Conservation (phyloP, 345 rosid species). For the Arabis alpina region DNA sequence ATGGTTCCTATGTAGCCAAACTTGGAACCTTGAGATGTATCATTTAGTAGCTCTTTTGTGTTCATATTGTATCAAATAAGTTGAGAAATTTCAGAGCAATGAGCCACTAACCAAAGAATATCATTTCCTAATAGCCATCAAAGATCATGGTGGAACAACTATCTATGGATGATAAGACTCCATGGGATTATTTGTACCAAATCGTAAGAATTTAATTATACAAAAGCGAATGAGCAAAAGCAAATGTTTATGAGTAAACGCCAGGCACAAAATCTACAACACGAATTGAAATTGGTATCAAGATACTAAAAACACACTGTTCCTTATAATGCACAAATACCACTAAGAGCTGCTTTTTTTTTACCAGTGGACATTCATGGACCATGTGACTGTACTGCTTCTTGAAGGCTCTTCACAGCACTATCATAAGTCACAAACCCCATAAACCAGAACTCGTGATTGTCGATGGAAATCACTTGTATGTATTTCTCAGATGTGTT, state of each 20-base stretch:
- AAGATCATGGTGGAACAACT: constrained; percentile 10
- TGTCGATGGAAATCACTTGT: constrained; percentile 77
- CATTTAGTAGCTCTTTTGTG: background rate
- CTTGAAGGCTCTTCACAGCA: constrained; percentile 77
- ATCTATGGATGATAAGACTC: background rate
- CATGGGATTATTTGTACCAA: background rate
- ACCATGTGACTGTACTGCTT: constrained; percentile 47
- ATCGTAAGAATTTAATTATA: background rate
- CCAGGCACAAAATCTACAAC: constrained; percentile 22
- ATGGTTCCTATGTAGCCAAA: background rate
- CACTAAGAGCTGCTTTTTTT: constrained; percentile 18
- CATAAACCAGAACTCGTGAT: constrained; percentile 94
- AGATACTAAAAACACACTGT: constrained; percentile 15
- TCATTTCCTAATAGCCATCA: background rate
- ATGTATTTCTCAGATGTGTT: constrained; percentile 80
- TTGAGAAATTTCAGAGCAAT: background rate
- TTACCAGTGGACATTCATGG: constrained; percentile 23
- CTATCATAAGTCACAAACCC: constrained; percentile 81
- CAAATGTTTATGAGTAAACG: constrained; percentile 30
- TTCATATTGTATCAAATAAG: background rate
- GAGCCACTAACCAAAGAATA: background rate
- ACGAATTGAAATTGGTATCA: constrained; percentile 20
- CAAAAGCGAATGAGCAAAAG: constrained; percentile 17
- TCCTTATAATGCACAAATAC: constrained; percentile 28
- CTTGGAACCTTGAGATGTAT: background rate